These are phyloP conservation scores for Oenanthe sinensis DNA, from an alignment of 129 eudicot genomes.

Conservation along the genomic window DNA sequence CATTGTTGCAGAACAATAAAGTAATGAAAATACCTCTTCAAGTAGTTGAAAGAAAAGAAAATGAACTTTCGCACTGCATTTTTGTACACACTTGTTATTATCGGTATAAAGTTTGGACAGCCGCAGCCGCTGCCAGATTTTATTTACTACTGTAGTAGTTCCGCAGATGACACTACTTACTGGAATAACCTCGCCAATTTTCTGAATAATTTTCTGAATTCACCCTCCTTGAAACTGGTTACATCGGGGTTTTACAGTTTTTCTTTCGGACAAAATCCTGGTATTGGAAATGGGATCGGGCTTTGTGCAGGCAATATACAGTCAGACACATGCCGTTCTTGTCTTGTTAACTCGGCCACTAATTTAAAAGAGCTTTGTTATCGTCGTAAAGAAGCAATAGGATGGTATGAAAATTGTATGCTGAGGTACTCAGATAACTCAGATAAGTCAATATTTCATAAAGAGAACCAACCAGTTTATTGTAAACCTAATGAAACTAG, in stretches of 20 bases:
- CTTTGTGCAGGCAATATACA: background rate
- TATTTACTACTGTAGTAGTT: background rate
- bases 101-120: background rate
- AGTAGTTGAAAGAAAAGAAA: background rate
- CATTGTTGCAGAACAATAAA: background rate
- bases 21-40: background rate
- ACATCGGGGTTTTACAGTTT: background rate
- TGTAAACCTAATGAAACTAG: background rate
- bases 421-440: background rate
- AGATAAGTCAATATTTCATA: background rate
- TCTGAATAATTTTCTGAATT: background rate
- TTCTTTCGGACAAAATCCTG: background rate
- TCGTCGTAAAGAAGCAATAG: background rate
- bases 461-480: background rate
- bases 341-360: background rate
- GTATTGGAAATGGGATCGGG: background rate
- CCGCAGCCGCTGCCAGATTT: background rate
- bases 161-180: background rate
- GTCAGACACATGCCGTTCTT: background rate
- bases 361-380: background rate
- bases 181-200: background rate
- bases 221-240: background rate
- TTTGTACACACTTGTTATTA: background rate
- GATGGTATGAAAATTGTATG: conserved; percentile 1
- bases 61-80: background rate